Percentiles rank a stretch among this genome's conserved stretches.
Conservation (phyloP, 495 filamentous ascomycete species). For the Patellaria atrata region DNA sequence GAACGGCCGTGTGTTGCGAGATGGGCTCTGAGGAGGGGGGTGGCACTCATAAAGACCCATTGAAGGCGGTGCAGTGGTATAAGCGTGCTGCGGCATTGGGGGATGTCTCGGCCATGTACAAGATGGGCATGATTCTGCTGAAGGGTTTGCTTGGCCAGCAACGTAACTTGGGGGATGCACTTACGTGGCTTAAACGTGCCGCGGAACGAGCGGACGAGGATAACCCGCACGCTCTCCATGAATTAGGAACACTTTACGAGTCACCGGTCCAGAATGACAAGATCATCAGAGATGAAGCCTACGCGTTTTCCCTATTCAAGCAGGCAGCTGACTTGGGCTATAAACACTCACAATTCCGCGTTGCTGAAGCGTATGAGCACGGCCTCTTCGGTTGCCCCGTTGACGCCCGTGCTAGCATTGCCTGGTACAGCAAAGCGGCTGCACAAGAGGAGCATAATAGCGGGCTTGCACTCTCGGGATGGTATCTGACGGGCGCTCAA, state of each 20-base stretch:
- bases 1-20: conserved; percentile 94
- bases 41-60: conserved; percentile 75
- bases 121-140: conserved; percentile 87
- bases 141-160: conserved; percentile 88
- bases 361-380: conserved; percentile 82
- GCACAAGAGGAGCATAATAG: conserved; percentile 90
- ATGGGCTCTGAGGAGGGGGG: conserved; percentile 89
- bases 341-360: conserved; percentile 84
- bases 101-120: conserved; percentile 92
- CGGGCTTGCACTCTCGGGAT: conserved; percentile 82
- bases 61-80: conserved; percentile 97
- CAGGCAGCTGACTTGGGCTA: conserved; percentile 85
- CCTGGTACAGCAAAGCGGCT: conserved; percentile 86
- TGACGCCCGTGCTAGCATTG: conserved; percentile 69
- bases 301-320: conserved; percentile 64
- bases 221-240: conserved; percentile 91
- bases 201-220: conserved; percentile 76
- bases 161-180: conserved; percentile 68
- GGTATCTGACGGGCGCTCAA: conserved; percentile 88
- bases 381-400: conserved; percentile 68
- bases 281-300: conserved; percentile 64
- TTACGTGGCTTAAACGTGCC: conserved; percentile 84
- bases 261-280: conserved; percentile 47
- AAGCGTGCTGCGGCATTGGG: conserved; percentile 80
- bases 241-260: conserved; percentile 77